Percentiles rank a stretch among this genome's conserved stretches.
Conservation (phyloP, 2,329 filamentous ascomycete species). For the Penicillium crustosum region DNA sequence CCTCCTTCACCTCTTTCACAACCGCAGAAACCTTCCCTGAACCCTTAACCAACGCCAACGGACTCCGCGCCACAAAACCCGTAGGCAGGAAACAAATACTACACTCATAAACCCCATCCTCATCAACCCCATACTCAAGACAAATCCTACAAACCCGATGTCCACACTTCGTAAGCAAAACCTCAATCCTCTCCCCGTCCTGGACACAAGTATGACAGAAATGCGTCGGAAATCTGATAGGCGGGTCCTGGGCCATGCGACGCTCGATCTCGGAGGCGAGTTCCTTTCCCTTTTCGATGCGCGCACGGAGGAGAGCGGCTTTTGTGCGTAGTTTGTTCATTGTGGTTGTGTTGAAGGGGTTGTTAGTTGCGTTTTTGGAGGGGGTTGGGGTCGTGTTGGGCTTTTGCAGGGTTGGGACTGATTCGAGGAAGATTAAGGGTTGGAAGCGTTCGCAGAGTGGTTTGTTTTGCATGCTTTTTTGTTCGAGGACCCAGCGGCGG, state of each 20-base stretch:
- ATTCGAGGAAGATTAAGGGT: slow-evolving; percentile 21
- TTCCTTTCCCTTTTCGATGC: slow-evolving; percentile 29
- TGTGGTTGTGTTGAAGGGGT: slow-evolving; percentile 1
- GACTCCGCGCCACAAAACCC: slow-evolving; percentile 15
- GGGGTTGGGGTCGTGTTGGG: not conserved
- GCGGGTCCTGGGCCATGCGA: slow-evolving; percentile 14
- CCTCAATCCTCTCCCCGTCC: slow-evolving; percentile 15
- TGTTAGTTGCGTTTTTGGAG: not conserved
- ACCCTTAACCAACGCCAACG: not conserved
- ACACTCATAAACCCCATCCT: slow-evolving; percentile 20
- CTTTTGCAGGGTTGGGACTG: slow-evolving; percentile 14
- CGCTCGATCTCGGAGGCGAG: slow-evolving; percentile 24
- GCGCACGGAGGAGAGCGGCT: slow-evolving; percentile 19
- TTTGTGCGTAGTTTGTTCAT: slow-evolving; percentile 5
- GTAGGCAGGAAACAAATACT: slow-evolving; percentile 23
- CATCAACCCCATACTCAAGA: slow-evolving; percentile 17
- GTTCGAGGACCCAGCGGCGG: slow-evolving; percentile 24
- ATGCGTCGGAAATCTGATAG: slow-evolving; percentile 19
- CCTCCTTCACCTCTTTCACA: too few species aligned
- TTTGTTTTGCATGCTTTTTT: slow-evolving; percentile 16
- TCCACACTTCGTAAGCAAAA: slow-evolving; percentile 23
- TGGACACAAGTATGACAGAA: slow-evolving; percentile 27
- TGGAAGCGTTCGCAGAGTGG: slow-evolving; percentile 16
- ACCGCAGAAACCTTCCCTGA: too few species aligned
- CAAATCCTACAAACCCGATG: slow-evolving; percentile 25